A percentile compares a stretch with the other conserved stretches of the same genome.
Conservation (phyloP, 768 basidiomycete species). For the Lentinula edodes region DNA sequence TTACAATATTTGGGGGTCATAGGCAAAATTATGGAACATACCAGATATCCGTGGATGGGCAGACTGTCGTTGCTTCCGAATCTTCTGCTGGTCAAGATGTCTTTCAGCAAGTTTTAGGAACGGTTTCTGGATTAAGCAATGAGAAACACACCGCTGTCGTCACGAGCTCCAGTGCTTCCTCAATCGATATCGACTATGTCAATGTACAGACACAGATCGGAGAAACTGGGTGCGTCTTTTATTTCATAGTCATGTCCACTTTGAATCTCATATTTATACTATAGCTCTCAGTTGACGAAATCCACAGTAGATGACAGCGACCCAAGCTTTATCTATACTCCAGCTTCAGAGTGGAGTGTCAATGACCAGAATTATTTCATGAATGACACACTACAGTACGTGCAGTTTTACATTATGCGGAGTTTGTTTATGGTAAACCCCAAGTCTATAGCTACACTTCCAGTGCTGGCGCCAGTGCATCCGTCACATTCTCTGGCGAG, state of each 20-base stretch:
- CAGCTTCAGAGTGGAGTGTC: slow-evolving; percentile 30
- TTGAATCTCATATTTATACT: slow-evolving; percentile 4
- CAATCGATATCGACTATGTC: slow-evolving; percentile 48
- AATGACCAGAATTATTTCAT: slow-evolving; percentile 24
- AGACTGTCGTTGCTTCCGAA: slow-evolving; percentile 28
- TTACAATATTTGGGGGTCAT: slow-evolving; percentile 44
- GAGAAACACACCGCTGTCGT: slow-evolving; percentile 44
- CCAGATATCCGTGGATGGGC: slow-evolving; percentile 38
- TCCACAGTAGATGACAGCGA: slow-evolving; percentile 37
- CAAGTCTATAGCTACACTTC: slow-evolving; percentile 31
- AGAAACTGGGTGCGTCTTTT: slow-evolving; percentile 24
- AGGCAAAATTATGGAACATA: slow-evolving; percentile 43
- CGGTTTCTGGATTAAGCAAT: slow-evolving; percentile 33
- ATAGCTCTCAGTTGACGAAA: slow-evolving; percentile 19
- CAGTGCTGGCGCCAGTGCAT: slow-evolving; percentile 32
- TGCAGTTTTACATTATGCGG: not conserved
- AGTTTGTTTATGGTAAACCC: not conserved
- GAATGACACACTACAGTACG: slow-evolving; percentile 40
- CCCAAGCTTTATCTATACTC: slow-evolving; percentile 32
- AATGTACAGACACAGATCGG: slow-evolving; percentile 36
- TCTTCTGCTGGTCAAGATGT: slow-evolving; percentile 23
- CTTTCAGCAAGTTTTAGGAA: slow-evolving; percentile 36
- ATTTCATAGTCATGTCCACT: not conserved
- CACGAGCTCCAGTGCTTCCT: slow-evolving; percentile 35
- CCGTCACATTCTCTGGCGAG: slow-evolving; percentile 41